These are phyloP conservation scores for Russula abietina DNA, from an alignment of 768 basidiomycete genomes.

Conservation along the genomic window DNA sequence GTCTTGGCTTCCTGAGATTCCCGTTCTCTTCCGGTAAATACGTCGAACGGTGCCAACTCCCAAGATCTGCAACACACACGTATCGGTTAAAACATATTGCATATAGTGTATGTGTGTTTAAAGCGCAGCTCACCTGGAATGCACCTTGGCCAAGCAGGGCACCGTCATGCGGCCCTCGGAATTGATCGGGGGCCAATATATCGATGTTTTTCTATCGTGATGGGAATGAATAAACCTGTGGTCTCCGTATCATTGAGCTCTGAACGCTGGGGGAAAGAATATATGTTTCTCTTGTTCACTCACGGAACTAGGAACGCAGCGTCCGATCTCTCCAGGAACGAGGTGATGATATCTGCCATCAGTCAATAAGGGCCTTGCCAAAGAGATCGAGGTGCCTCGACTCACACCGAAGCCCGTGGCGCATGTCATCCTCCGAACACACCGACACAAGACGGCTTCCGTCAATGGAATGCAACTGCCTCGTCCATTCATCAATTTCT, in stretches of 20 bases:
- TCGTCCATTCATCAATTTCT: not conserved
- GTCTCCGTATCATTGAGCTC: not conserved
- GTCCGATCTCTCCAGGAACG: conserved; percentile 1
- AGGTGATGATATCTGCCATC: conserved; percentile 2
- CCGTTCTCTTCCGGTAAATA: conserved; percentile 11
- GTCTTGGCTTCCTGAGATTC: not conserved
- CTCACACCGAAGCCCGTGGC: conserved; percentile 7
- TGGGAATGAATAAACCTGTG: conserved; percentile 22
- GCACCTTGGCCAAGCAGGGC: conserved; percentile 13
- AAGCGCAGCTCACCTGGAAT: conserved; percentile 13
- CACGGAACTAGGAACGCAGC: conserved; percentile 18
- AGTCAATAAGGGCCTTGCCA: not conserved
- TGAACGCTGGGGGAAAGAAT: not conserved
- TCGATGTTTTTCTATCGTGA: conserved; percentile 14
- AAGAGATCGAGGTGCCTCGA: not conserved
- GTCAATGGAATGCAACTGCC: conserved; percentile 11
- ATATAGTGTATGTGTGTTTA: too few species aligned
- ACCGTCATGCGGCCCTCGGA: conserved; percentile 4
- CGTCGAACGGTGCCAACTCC: conserved; percentile 20
- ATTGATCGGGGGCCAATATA: conserved; percentile 5
- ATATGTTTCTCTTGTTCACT: not conserved
- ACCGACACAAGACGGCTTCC: not conserved
- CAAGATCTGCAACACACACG: conserved; percentile 4
- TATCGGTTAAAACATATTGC: not conserved
- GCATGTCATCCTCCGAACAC: conserved; percentile 13